phyloP scores from a whole-genome alignment of 495 filamentous ascomycete species.

The Neurospora sp. region DNA sequence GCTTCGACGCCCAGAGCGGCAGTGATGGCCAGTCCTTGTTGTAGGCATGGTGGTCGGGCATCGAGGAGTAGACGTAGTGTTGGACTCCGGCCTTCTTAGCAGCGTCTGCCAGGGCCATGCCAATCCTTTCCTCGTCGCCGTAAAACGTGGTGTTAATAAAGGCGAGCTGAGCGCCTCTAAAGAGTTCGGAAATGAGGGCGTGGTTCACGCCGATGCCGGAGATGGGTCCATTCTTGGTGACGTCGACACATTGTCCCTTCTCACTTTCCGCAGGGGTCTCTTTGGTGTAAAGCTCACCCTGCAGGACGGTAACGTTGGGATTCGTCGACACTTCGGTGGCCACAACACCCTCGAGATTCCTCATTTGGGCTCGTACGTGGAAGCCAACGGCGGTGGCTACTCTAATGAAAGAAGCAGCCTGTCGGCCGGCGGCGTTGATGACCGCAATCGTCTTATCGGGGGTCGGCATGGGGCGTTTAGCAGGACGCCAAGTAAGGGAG shows the following conservation, averaged over 20 bases:
- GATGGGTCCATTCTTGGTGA: conserved; percentile 31
- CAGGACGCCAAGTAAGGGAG: conserved; percentile 38
- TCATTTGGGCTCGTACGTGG: conserved; percentile 78
- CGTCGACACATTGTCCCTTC: conserved; percentile 24
- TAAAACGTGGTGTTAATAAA: conserved; percentile 99
- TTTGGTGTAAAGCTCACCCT: conserved; percentile 65
- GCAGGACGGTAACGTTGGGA: conserved; percentile 73
- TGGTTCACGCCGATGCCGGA: conserved; percentile 44
- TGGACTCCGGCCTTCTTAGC: conserved; percentile 75
- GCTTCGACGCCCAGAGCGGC: conserved; percentile 87
- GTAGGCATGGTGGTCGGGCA: conserved; percentile 87
- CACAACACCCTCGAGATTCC: conserved; percentile 70
- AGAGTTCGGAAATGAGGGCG: conserved; percentile 63
- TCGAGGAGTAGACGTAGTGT: conserved; percentile 92
- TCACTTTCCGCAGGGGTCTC: conserved; percentile 35
- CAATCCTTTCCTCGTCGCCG: conserved; percentile 87
- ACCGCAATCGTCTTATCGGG: conserved; percentile 74
- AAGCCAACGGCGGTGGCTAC: conserved; percentile 89
- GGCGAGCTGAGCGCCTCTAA: conserved; percentile 72
- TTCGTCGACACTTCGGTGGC: conserved; percentile 71
- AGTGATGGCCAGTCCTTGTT: conserved; percentile 59
- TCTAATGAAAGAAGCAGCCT: conserved; percentile 86
- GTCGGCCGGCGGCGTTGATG: conserved; percentile 85
- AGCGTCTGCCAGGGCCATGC: conserved; percentile 76
- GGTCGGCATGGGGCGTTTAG: conserved; percentile 42